phyloP scores from a whole-genome alignment of 169 alveolate genomes.

The Eimeria praecox region DNA sequence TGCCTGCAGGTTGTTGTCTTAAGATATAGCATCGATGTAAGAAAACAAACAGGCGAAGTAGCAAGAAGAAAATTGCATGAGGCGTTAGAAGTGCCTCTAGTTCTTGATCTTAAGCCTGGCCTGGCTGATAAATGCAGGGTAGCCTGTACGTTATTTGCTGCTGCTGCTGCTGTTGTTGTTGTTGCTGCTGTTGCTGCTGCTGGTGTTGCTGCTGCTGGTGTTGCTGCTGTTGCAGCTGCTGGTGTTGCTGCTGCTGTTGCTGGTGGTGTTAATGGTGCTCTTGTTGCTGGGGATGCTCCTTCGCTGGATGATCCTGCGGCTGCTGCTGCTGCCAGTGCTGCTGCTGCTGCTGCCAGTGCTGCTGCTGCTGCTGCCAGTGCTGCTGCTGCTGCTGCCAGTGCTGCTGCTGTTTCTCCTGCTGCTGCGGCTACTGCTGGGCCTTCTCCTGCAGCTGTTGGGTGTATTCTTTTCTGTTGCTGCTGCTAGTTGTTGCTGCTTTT shows the following conservation, averaged over 20 bases:
- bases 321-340: not conserved
- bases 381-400: not conserved
- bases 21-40: constrained; percentile 74
- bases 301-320: not conserved
- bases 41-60: constrained; percentile 75
- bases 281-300: not conserved
- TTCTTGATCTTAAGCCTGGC: constrained; percentile 33
- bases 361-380: not conserved
- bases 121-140: constrained; percentile 72
- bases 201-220: not conserved
- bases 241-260: not conserved
- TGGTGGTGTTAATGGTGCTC: not conserved
- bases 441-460: not conserved
- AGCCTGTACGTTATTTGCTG: not conserved
- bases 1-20: constrained; percentile 50
- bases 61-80: constrained; percentile 70
- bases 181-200: not conserved
- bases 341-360: not conserved
- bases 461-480: no score
- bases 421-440: not conserved
- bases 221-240: not conserved
- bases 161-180: not conserved
- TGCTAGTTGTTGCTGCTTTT: not conserved
- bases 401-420: not conserved
- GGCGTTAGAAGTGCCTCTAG: constrained; percentile 72